Base-by-base conservation (phyloP, 2,329 filamentous ascomycete species). In the Ceratocystiopsis minuta region DNA sequence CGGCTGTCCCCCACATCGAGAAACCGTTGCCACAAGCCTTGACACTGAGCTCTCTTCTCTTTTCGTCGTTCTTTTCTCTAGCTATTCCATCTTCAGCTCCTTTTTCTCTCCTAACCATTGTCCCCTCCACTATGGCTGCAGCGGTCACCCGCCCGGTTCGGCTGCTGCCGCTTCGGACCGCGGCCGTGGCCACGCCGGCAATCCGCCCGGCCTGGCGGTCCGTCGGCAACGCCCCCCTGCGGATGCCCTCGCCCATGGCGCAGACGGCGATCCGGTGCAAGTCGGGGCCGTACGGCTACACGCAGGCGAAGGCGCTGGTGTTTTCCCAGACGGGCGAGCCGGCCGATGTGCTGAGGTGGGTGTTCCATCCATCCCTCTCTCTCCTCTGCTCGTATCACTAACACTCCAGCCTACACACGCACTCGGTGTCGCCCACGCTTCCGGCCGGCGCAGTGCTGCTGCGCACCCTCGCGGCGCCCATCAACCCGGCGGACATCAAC, bases 401-500 rank as follows among this genome's bases (percentile, higher is more conserved):
- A 33, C 32, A n/a, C 32, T 2, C 13, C 32, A 77, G 74, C 16
- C 63, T 88, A 4, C 81, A 87, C 60, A 70, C 64, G 0, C 76
- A 87, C 63, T 84, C 80, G 50, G 84, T 88, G 55, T 79, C 79
- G 4, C 81, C 83, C 3, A 70, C 74, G 4, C 72, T 86, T 48
- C 79, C 82, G 38, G 57, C 65, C 32, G 61, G 60, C 38, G 63
- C 69, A 38, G 62, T 92, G 51, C 86, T 88, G 42, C 67, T 98
- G 46, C 84, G 85, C 58, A 79, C 90, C 53, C 82, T 98, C 53
- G 83, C 87, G 31, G 77, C 86, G 1, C 85, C 90, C 44, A 84
- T 98, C 60, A 98, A 98, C 64, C 90, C 90, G 18, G 87, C 90
- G 54, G 90, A 98, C 63, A 83, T 98, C 60, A 98, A 98, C 67